phyloP scores from a whole-genome alignment of 2,329 filamentous ascomycete species.

The Chaetomium olivaceum region DNA sequence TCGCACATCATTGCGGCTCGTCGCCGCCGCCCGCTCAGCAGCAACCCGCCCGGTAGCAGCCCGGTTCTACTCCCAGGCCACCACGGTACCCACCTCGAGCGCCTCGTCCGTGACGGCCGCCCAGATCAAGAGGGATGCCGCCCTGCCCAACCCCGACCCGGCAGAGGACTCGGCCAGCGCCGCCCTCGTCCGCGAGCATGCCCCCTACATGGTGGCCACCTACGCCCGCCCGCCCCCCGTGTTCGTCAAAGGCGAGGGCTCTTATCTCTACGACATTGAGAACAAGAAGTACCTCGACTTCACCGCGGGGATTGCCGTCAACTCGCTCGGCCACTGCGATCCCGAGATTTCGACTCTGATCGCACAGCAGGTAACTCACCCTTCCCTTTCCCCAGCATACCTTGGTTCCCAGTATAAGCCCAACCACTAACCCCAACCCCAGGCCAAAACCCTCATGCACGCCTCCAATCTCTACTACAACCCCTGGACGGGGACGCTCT shows the following conservation, averaged over 20 bases:
- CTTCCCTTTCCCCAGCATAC: background rate
- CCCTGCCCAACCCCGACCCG: slow-evolving; percentile 69
- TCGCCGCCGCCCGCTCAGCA: slow-evolving; percentile 25
- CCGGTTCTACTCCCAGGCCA: slow-evolving; percentile 40
- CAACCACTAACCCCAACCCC: background rate
- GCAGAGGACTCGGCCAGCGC: slow-evolving; percentile 71
- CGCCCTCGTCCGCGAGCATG: slow-evolving; percentile 71
- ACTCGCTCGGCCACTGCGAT: slow-evolving; percentile 87
- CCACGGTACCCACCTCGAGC: slow-evolving; percentile 40
- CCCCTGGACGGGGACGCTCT: slow-evolving; percentile 88
- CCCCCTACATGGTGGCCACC: slow-evolving; percentile 91
- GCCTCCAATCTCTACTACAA: slow-evolving; percentile 98
- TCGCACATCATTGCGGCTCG: slow-evolving; percentile 42
- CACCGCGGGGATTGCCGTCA: slow-evolving; percentile 94
- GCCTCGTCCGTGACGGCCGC: slow-evolving; percentile 40
- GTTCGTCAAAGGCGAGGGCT: slow-evolving; percentile 84
- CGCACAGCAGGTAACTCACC: slow-evolving; percentile 64
- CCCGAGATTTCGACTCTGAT: slow-evolving; percentile 73
- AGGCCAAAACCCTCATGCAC: slow-evolving; percentile 78
- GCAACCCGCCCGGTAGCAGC: slow-evolving; percentile 30
- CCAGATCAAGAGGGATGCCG: slow-evolving; percentile 36
- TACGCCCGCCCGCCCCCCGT: slow-evolving; percentile 89
- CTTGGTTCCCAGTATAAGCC: background rate
- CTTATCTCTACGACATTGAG: slow-evolving; percentile 87
- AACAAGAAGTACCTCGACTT: slow-evolving; percentile 90